phyloP scores from a whole-genome alignment of 345 rosid genomes.

The Dipteronia dyeriana region DNA sequence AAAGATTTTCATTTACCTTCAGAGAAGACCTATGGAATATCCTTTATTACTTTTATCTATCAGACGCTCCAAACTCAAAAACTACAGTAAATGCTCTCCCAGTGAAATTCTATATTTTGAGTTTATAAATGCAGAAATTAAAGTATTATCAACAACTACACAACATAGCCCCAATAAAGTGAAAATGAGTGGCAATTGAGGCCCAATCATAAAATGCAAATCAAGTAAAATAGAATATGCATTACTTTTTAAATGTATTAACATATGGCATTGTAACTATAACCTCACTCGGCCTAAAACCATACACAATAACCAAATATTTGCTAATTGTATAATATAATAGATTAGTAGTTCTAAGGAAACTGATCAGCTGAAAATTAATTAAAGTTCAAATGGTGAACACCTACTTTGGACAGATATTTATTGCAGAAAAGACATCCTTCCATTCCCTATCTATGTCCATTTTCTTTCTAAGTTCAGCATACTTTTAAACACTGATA shows the following conservation, averaged over 20 bases:
- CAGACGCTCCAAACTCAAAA: background rate
- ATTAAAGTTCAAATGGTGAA: no score
- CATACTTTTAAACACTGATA: no score
- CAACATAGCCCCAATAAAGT: background rate
- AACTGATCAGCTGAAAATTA: background rate
- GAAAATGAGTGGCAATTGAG: background rate
- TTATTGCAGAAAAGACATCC: background rate
- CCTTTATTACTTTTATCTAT: background rate
- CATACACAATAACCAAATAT: background rate
- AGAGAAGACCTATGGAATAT: background rate
- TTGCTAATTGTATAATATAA: background rate
- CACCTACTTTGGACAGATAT: background rate
- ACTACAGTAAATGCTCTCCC: background rate
- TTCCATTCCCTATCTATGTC: background rate
- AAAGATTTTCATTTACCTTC: background rate
- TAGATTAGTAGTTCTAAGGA: background rate
- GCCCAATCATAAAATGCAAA: background rate
- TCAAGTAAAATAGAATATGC: background rate
- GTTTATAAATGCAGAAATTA: background rate
- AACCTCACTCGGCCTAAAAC: background rate
- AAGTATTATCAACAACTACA: background rate
- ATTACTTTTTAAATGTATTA: background rate
- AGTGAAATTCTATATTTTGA: background rate
- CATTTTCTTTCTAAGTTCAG: background rate
- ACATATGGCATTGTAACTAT: background rate